Conservation (phyloP, 2,329 filamentous ascomycete genomes). For the Calonectria fujianensis region DNA sequence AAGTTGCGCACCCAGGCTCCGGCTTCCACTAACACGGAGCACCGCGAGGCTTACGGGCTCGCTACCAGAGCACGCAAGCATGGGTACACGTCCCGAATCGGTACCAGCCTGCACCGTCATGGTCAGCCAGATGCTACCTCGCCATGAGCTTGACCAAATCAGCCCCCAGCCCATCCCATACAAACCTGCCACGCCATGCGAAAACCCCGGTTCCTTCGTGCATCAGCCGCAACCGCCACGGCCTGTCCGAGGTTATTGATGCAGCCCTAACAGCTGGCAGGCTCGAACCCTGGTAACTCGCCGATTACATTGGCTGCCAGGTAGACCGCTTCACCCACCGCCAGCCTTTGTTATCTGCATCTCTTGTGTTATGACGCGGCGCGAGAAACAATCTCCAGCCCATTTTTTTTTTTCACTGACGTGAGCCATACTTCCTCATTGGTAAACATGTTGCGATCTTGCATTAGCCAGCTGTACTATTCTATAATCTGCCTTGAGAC, state of each 20-base stretch:
- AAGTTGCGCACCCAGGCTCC: background rate
- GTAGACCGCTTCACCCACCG: background rate
- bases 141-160: background rate
- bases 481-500: background rate
- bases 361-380: slow-evolving; percentile 5
- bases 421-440: slow-evolving; percentile 17
- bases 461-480: background rate
- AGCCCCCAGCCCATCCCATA: slow-evolving; percentile 4
- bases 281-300: background rate
- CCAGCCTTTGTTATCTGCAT: background rate
- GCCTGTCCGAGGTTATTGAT: slow-evolving; percentile 10
- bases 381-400: background rate
- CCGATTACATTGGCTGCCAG: slow-evolving; percentile 11
- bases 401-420: slow-evolving; percentile 9
- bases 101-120: background rate
- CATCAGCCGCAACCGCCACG: slow-evolving; percentile 9
- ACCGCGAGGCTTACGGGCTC: background rate
- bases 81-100: background rate
- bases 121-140: background rate
- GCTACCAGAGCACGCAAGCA: background rate
- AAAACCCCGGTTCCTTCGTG: background rate
- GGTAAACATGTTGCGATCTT: background rate
- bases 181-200: slow-evolving; percentile 1
- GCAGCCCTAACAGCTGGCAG: background rate
- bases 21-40: slow-evolving; percentile 1